Conservation (phyloP, 345 rosid species). For the Hibiscus syriacus region DNA sequence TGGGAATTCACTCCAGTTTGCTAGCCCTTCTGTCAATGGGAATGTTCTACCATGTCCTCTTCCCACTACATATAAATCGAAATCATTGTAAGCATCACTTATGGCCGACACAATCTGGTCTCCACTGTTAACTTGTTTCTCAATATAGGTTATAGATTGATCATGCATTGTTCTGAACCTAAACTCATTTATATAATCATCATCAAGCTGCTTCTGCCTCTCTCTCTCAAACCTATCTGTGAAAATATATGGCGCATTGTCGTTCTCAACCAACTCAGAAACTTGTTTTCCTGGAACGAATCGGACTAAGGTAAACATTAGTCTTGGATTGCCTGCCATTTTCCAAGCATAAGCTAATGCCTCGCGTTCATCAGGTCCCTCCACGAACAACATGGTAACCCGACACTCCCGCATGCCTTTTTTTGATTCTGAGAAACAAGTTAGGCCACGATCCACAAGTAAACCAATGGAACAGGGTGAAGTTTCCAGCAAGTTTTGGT, state of each 20-base stretch:
- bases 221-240: background rate
- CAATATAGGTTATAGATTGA: background rate
- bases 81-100: background rate
- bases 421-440: background rate
- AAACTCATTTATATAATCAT: too few relatives aligned
- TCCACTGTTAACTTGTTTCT: constrained; percentile 4
- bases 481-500: constrained; percentile 37
- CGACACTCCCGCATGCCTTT: background rate
- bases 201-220: background rate
- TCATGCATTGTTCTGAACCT: background rate
- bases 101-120: constrained; percentile 13
- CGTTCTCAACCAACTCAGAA: background rate
- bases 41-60: constrained; percentile 11
- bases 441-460: constrained; percentile 52
- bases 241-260: background rate
- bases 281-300: constrained; percentile 10
- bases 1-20: constrained; percentile 23
- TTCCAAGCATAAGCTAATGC: constrained; percentile 26
- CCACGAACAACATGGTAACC: constrained; percentile 22
- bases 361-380: constrained; percentile 32
- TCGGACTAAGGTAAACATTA: constrained; percentile 20
- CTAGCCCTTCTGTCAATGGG: constrained; percentile 19
- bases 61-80: constrained; percentile 34
- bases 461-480: constrained; percentile 62
- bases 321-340: constrained; percentile 18